Conservation (phyloP, 176 grass and related monocot genomes). For the Puccinellia tenuiflora region DNA sequence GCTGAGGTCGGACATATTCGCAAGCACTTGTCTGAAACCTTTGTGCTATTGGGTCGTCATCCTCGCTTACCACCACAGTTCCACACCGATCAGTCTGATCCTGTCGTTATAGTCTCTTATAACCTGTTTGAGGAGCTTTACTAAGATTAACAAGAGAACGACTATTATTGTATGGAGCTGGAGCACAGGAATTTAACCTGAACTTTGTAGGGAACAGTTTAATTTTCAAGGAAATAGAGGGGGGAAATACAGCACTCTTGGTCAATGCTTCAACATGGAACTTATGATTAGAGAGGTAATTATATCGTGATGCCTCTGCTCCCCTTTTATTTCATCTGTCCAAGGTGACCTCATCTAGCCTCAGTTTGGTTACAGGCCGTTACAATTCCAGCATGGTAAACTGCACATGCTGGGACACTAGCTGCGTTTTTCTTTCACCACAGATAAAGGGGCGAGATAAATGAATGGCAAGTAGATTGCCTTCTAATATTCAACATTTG, state of each 20-base stretch:
- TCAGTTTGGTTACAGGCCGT: not conserved
- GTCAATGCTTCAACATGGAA: not conserved
- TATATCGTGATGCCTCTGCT: not conserved
- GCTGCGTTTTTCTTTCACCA: not conserved
- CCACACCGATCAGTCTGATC: not conserved
- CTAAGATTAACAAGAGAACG: not conserved
- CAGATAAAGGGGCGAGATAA: not conserved
- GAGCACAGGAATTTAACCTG: not conserved
- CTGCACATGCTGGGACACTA: not conserved
- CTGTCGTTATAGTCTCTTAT: not conserved
- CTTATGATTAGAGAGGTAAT: not conserved
- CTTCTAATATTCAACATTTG: not conserved
- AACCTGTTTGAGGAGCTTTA: not conserved
- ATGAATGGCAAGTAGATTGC: not conserved
- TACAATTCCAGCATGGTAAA: not conserved
- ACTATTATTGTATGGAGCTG: not conserved
- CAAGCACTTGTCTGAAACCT: too few species aligned
- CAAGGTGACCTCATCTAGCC: not conserved
- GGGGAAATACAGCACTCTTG: not conserved
- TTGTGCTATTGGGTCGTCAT: too few species aligned
- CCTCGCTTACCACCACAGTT: not conserved
- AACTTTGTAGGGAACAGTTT: not conserved
- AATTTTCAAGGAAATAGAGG: not conserved
- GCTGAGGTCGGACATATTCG: not conserved
- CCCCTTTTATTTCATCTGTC: constrained; percentile 15